These are phyloP conservation scores for sweet orange (Citrus sinensis) DNA, from an alignment of 345 rosid species.

Conservation along the genomic window DNA sequence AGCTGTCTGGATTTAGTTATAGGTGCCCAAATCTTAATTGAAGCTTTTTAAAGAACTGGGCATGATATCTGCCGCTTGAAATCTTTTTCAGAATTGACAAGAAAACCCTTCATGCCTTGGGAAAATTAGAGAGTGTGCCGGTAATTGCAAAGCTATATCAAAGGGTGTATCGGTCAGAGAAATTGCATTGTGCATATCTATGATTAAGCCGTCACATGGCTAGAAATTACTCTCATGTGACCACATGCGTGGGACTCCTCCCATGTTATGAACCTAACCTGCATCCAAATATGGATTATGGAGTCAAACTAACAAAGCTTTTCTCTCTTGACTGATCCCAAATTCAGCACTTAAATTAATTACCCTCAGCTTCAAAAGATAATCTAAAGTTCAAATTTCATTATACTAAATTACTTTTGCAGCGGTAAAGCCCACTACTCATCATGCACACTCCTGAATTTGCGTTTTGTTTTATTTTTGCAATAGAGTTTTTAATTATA, in stretches of 20 bases:
- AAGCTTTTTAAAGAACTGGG: slow-evolving; percentile 22
- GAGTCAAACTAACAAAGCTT: slow-evolving; percentile 13
- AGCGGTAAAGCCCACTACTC: neutral
- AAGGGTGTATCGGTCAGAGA: slow-evolving; percentile 23
- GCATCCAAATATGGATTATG: slow-evolving; percentile 4
- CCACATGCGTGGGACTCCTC: slow-evolving; percentile 38
- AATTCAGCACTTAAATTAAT: neutral
- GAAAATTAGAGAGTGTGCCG: slow-evolving; percentile 4
- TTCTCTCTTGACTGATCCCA: slow-evolving; percentile 25
- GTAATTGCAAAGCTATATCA: neutral
- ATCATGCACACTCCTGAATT: neutral
- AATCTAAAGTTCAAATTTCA: neutral
- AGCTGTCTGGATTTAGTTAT: slow-evolving; percentile 41
- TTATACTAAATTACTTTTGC: neutral
- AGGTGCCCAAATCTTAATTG: slow-evolving; percentile 36
- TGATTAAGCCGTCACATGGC: slow-evolving; percentile 49
- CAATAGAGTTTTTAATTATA: too few species aligned
- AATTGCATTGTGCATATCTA: neutral
- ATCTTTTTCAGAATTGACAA: neutral
- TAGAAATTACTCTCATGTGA: slow-evolving; percentile 38
- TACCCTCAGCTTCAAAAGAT: neutral
- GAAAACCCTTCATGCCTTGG: neutral
- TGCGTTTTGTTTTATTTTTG: too few species aligned
- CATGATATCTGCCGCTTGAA: slow-evolving; percentile 25
- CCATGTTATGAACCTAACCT: slow-evolving; percentile 18